Percentiles rank a stretch among this genome's conserved stretches.
Evolutionary conservation across 768 basidiomycete genomes (phyloP).

Genomic region (Leccinum disarticulatum): DNA sequence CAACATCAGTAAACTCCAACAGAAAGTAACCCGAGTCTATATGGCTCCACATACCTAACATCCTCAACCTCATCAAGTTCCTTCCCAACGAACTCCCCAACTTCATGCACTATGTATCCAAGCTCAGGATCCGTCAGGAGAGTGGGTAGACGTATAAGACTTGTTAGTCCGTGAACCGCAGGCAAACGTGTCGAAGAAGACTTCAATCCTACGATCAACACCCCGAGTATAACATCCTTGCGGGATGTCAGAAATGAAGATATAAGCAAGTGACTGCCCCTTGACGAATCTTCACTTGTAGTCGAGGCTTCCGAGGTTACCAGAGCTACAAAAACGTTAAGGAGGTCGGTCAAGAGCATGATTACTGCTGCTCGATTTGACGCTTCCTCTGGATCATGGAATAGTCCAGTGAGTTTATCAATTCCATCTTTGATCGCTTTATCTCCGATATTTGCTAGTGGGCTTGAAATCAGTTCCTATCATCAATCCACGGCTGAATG

Average conservation of each 20-base stretch:
- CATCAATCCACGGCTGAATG: neutral
- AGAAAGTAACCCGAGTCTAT: neutral
- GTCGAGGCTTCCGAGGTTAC: slow-evolving; percentile 2
- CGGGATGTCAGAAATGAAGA: slow-evolving; percentile 48
- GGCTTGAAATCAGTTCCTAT: slow-evolving; percentile 7
- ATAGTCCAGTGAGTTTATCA: slow-evolving; percentile 75
- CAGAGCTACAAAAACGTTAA: slow-evolving; percentile 41
- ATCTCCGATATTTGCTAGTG: slow-evolving; percentile 62
- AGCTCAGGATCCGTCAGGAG: slow-evolving; percentile 74
- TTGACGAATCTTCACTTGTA: slow-evolving; percentile 25
- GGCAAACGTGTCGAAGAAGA: slow-evolving; percentile 49
- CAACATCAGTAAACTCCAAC: neutral
- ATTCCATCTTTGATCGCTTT: slow-evolving; percentile 68
- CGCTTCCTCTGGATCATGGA: slow-evolving; percentile 68
- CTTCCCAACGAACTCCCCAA: slow-evolving; percentile 61
- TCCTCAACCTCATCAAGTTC: slow-evolving; percentile 55
- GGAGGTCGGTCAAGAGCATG: slow-evolving; percentile 63
- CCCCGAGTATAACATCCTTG: slow-evolving; percentile 76
- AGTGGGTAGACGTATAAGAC: slow-evolving; percentile 59
- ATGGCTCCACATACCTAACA: slow-evolving; percentile 39
- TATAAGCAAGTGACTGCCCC: slow-evolving; percentile 23
- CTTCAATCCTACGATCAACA: slow-evolving; percentile 59
- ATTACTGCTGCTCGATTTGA: slow-evolving; percentile 67
- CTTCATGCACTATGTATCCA: slow-evolving; percentile 72
- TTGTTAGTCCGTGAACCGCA: slow-evolving; percentile 65